phyloP scores from a whole-genome alignment of 2,329 filamentous ascomycete genomes.

The Fusarium transvaalense region DNA sequence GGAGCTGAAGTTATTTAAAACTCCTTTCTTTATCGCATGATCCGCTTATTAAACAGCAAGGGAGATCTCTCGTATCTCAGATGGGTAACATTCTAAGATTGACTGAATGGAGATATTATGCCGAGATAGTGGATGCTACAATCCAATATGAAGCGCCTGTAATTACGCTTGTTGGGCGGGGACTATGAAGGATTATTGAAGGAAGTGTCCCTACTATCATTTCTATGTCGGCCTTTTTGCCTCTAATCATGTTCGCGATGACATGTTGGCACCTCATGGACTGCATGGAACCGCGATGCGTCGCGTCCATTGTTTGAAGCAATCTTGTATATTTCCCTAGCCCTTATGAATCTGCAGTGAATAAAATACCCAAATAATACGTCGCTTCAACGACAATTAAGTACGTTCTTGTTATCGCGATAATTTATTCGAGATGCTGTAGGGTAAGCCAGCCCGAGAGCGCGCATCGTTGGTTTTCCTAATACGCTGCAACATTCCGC shows the following conservation, averaged over 20 bases:
- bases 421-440: neutral
- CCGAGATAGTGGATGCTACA: conserved; percentile 13
- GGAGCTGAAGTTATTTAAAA: conserved; percentile 12
- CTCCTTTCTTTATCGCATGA: conserved; percentile 23
- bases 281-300: neutral
- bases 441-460: neutral
- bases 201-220: too few relatives aligned
- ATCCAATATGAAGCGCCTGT: neutral
- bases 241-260: too few relatives aligned
- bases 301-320: rapidly evolving
- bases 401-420: rapidly evolving
- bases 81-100: conserved; percentile 11
- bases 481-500: neutral
- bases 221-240: too few relatives aligned
- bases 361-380: neutral
- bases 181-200: neutral
- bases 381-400: neutral
- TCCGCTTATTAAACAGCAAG: conserved; percentile 25
- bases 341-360: neutral
- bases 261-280: neutral
- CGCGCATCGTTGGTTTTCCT: neutral
- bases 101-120: neutral
- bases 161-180: neutral
- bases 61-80: conserved; percentile 32
- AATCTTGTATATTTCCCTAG: rapidly evolving